Conservation (phyloP, 176 grass and related monocot genomes). For the Triticum timopheevii region DNA sequence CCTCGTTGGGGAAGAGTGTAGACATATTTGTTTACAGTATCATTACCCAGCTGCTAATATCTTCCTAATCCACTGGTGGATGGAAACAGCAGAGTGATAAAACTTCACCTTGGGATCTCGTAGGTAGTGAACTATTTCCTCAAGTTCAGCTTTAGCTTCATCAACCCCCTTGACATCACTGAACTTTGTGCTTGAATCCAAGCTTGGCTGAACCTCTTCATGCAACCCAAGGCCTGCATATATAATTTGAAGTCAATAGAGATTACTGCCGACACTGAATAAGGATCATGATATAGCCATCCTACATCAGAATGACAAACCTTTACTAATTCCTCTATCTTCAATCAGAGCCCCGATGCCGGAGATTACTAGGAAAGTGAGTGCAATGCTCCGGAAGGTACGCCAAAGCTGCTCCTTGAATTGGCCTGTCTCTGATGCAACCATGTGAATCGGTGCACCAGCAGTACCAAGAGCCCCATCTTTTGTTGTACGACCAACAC, state of each 20-base stretch:
- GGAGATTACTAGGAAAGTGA: slow-evolving; percentile 89
- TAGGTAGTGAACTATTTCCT: slow-evolving; percentile 99
- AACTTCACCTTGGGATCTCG: slow-evolving; percentile 88
- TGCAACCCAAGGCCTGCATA: slow-evolving; percentile 76
- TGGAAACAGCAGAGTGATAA: slow-evolving; percentile 1
- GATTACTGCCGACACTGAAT: not conserved
- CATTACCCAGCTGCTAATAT: not conserved
- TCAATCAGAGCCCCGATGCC: slow-evolving; percentile 93
- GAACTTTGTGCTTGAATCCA: slow-evolving; percentile 87
- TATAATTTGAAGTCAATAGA: slow-evolving; percentile 24
- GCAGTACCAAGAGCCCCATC: slow-evolving; percentile 84
- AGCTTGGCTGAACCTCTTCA: slow-evolving; percentile 87
- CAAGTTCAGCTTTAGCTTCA: slow-evolving; percentile 95
- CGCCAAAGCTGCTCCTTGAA: slow-evolving; percentile 97
- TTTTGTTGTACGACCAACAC: slow-evolving; percentile 57
- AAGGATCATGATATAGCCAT: slow-evolving; percentile 8
- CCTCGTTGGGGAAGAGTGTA: not conserved
- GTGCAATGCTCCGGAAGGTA: slow-evolving; percentile 82
- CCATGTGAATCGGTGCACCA: slow-evolving; percentile 87
- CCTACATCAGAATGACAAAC: slow-evolving; percentile 39
- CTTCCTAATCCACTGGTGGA: not conserved
- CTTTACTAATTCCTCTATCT: slow-evolving; percentile 93
- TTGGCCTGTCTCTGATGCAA: slow-evolving; percentile 73
- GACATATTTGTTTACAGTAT: not conserved
- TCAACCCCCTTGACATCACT: slow-evolving; percentile 97